phyloP scores from a whole-genome alignment of 768 basidiomycete genomes.

The Termitomyces sp. region DNA sequence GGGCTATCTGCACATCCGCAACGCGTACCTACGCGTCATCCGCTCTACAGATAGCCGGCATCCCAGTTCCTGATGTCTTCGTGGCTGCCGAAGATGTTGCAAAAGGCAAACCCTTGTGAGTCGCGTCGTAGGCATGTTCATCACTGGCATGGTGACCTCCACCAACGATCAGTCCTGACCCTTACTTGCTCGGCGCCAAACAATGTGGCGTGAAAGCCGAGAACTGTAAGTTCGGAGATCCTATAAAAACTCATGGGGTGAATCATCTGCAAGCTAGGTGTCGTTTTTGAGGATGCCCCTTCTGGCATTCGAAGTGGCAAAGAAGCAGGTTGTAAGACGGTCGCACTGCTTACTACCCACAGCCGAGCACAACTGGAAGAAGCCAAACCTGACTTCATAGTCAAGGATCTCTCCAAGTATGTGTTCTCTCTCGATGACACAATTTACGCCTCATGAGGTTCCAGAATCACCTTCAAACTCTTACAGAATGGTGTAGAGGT shows the following conservation, averaged over 20 bases:
- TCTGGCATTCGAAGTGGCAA: constrained; percentile 76
- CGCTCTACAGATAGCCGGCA: constrained; percentile 60
- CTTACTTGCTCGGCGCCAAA: constrained; percentile 83
- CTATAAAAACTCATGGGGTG: background rate
- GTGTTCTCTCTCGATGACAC: constrained; percentile 9
- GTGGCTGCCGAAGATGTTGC: constrained; percentile 81
- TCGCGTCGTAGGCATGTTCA: background rate
- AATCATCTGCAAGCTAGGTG: constrained; percentile 34
- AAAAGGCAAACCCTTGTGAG: constrained; percentile 75
- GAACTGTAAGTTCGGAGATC: constrained; percentile 41
- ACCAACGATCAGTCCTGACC: constrained; percentile 59
- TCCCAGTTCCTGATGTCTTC: constrained; percentile 69
- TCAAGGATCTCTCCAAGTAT: constrained; percentile 68
- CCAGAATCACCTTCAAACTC: constrained; percentile 28
- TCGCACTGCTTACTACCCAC: constrained; percentile 83
- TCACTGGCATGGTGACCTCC: constrained; percentile 1
- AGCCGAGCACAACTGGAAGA: constrained; percentile 61
- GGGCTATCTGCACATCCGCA: constrained; percentile 89
- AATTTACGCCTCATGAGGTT: background rate
- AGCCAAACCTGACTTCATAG: constrained; percentile 60
- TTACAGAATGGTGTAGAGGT: constrained; percentile 41
- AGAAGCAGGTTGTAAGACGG: constrained; percentile 78
- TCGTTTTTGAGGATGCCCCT: constrained; percentile 93
- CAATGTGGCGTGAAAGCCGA: constrained; percentile 57
- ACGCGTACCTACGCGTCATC: constrained; percentile 70